A percentile compares a stretch with the other conserved stretches of the same genome.
These are phyloP conservation scores for Oleoguttula mirabilis DNA, from an alignment of 495 filamentous ascomycete genomes.

Conservation along the genomic window DNA sequence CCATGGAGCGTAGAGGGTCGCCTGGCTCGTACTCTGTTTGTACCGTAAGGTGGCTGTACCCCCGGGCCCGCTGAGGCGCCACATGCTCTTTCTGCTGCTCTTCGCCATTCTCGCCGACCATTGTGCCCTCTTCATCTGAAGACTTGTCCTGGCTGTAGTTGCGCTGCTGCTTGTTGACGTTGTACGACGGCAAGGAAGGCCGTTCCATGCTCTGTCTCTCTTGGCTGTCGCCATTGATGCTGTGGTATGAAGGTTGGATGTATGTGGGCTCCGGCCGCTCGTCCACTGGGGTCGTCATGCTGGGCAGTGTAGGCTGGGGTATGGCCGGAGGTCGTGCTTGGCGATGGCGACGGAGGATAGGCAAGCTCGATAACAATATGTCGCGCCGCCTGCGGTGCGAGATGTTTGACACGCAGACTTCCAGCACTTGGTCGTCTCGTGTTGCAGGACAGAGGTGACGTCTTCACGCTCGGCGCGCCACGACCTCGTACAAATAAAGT, in stretches of 20 bases:
- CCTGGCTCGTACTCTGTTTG: constrained; percentile 31
- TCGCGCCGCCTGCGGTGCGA: no score
- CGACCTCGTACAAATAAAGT: no score
- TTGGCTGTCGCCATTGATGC: neutral
- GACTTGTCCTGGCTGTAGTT: constrained; percentile 15
- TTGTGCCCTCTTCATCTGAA: constrained; percentile 25
- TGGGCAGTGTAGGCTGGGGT: constrained; percentile 21
- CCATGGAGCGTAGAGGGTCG: constrained; percentile 23
- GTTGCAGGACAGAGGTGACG: neutral
- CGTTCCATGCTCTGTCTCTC: constrained; percentile 7
- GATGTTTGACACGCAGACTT: no score
- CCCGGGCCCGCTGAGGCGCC: constrained; percentile 4
- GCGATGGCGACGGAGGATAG: no score
- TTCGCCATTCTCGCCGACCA: constrained; percentile 15
- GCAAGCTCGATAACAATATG: no score
- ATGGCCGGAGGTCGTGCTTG: no score
- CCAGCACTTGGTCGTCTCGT: constrained; percentile 7
- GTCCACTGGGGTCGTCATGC: constrained; percentile 43
- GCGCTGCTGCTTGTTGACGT: constrained; percentile 14
- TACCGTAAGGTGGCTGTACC: constrained; percentile 21
- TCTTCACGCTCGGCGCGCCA: neutral
- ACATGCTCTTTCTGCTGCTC: constrained; percentile 9
- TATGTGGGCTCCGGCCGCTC: constrained; percentile 34
- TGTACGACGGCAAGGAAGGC: constrained; percentile 19
- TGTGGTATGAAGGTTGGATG: constrained; percentile 15